Percentiles rank a stretch among this genome's conserved stretches.
Evolutionary conservation across 2,329 filamentous ascomycete species (phyloP).

Genomic region (Didymella segeticola): DNA sequence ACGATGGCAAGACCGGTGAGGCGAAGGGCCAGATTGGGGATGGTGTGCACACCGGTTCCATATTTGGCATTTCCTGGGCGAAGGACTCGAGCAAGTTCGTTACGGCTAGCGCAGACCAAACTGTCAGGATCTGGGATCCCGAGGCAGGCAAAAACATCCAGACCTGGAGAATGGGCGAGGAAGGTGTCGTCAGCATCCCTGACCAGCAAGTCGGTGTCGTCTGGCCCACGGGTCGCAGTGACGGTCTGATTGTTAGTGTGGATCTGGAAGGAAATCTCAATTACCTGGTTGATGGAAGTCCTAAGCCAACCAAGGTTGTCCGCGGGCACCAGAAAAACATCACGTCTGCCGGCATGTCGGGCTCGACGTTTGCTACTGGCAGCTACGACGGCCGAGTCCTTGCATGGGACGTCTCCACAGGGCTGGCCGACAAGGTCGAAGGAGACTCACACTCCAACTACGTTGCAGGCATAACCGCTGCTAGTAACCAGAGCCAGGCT

Average conservation of each 20-base stretch:
- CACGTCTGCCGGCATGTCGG: constrained; percentile 72
- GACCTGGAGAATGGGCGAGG: constrained; percentile 83
- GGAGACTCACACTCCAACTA: constrained; percentile 87
- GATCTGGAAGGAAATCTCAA: constrained; percentile 88
- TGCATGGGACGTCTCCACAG: constrained; percentile 79
- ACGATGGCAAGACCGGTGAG: constrained; percentile 95
- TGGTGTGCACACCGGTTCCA: constrained; percentile 87
- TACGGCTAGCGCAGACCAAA: constrained; percentile 93
- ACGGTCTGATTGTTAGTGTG: constrained; percentile 88
- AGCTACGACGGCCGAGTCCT: constrained; percentile 90
- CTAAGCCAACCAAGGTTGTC: constrained; percentile 73
- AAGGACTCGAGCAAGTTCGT: constrained; percentile 85
- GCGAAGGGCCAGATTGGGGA: constrained; percentile 78
- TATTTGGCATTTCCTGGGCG: constrained; percentile 91
- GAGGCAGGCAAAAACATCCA: constrained; percentile 78
- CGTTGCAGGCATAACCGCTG: constrained; percentile 74
- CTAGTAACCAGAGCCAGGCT: constrained; percentile 41
- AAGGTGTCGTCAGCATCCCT: constrained; percentile 72
- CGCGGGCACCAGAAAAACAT: constrained; percentile 92
- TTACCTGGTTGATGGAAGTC: constrained; percentile 78
- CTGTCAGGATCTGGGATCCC: constrained; percentile 91
- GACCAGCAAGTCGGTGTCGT: constrained; percentile 96
- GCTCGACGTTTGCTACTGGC: constrained; percentile 79
- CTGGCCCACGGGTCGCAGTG: constrained; percentile 80
- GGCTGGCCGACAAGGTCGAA: constrained; percentile 73